These are phyloP conservation scores for Dactylellina parvicollis DNA, from an alignment of 2,329 filamentous ascomycete species.

Conservation along the genomic window DNA sequence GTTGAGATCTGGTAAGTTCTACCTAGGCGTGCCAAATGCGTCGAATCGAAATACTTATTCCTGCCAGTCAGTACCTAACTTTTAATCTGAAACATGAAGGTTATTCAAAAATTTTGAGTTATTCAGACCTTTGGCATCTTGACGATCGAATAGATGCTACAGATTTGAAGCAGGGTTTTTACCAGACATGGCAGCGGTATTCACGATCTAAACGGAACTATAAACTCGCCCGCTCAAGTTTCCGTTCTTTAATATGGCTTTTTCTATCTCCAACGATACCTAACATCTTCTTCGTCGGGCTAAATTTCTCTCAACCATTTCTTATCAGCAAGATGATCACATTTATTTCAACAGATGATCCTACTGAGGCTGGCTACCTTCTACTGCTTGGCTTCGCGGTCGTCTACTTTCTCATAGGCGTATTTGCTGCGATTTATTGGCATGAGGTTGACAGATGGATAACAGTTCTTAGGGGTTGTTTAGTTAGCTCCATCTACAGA, in stretches of 20 bases:
- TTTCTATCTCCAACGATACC: conserved; percentile 55
- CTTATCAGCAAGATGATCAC: conserved; percentile 58
- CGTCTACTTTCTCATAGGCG: conserved; percentile 41
- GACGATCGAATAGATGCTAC: conserved; percentile 27
- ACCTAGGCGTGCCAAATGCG: no score
- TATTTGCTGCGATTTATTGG: conserved; percentile 56
- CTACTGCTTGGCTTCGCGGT: conserved; percentile 26
- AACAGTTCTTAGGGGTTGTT: conserved; percentile 60
- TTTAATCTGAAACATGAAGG: conserved; percentile 7
- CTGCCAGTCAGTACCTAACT: no score
- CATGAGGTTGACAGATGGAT: conserved; percentile 57
- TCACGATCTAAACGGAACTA: conserved; percentile 29
- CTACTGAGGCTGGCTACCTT: conserved; percentile 41
- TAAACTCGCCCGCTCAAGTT: conserved; percentile 35
- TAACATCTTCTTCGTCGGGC: conserved; percentile 57
- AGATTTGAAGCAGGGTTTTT: conserved; percentile 36
- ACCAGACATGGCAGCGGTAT: conserved; percentile 38
- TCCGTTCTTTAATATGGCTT: conserved; percentile 37
- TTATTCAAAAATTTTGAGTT: conserved; percentile 32
- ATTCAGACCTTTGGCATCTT: conserved; percentile 43
- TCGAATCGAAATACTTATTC: no score
- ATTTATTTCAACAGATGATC: conserved; percentile 37
- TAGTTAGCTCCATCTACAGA: conserved; percentile 60
- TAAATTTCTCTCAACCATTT: conserved; percentile 60
- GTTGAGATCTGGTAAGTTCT: conserved; percentile 55